Percentiles rank a stretch among this genome's conserved stretches.
These are phyloP conservation scores for Trichosporon faecale DNA, from an alignment of 1,284 basidiomycete genomes.

Conservation along the genomic window DNA sequence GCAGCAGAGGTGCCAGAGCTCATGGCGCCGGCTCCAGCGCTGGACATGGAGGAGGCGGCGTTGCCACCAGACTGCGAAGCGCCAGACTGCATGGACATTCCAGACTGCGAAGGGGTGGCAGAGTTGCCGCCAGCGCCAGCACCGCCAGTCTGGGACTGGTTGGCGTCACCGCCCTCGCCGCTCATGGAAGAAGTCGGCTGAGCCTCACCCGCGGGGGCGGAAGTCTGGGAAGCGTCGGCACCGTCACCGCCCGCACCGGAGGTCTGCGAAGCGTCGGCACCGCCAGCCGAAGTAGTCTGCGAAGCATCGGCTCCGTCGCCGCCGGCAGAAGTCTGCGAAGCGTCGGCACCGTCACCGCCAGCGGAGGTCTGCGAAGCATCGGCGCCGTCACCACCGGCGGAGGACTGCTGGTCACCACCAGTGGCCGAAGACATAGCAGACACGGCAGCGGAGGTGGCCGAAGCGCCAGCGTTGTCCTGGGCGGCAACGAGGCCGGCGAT, in stretches of 20 bases:
- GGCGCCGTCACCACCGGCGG: neutral
- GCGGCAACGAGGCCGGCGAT: constrained; percentile 5
- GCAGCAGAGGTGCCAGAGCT: neutral
- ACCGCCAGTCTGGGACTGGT: neutral
- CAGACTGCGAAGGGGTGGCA: neutral
- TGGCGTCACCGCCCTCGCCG: too few species aligned
- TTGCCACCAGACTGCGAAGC: neutral
- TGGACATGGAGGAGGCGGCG: neutral
- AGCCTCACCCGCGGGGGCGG: too few species aligned
- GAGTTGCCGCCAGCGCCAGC: neutral
- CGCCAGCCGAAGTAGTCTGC: neutral
- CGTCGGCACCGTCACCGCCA: too few species aligned
- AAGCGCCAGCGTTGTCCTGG: neutral
- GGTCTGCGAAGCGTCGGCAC: too few species aligned
- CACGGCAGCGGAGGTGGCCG: neutral
- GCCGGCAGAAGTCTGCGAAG: neutral
- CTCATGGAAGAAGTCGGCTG: too few species aligned
- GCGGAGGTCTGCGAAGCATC: neutral
- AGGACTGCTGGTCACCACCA: neutral
- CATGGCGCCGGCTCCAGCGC: neutral
- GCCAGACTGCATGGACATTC: neutral
- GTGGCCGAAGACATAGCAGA: neutral
- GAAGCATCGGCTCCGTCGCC: neutral
- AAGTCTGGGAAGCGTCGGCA: neutral
- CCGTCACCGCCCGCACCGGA: too few species aligned